Evolutionary conservation across 371 early-diverging fungal species (phyloP).

Genomic region (Choanephora cucurbitarum): DNA sequence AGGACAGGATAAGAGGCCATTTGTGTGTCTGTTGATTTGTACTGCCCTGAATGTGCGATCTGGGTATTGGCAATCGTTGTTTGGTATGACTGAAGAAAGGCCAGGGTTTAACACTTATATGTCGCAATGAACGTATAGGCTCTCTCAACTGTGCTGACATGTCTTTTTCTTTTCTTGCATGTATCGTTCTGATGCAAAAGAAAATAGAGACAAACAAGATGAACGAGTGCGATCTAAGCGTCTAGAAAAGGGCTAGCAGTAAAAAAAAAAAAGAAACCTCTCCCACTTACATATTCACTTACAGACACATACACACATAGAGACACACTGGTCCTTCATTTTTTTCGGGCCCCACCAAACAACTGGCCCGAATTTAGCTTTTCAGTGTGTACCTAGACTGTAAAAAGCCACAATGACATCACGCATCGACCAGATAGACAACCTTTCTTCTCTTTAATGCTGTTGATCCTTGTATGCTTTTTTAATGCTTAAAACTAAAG

Average conservation of each 20-base stretch:
- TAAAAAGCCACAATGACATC: constrained; percentile 15
- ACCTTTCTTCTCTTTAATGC: too few species aligned
- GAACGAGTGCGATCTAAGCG: not conserved
- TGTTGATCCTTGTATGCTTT: too few species aligned
- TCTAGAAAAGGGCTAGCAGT: too few species aligned
- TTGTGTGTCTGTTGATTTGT: not conserved
- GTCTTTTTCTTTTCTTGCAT: constrained; percentile 11
- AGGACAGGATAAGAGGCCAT: not conserved
- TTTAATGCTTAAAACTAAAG: too few species aligned
- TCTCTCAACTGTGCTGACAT: constrained; percentile 49
- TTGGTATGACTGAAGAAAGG: constrained; percentile 3
- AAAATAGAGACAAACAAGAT: constrained; percentile 1
- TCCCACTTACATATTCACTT: not conserved
- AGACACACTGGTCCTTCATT: not conserved
- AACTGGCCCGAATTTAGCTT: not conserved
- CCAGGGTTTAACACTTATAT: constrained; percentile 13
- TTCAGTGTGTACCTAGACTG: constrained; percentile 3
- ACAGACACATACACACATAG: not conserved
- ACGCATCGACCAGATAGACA: not conserved
- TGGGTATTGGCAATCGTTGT: not conserved
- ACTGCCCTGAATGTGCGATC: not conserved
- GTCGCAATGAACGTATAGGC: constrained; percentile 40
- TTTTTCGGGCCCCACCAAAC: not conserved
- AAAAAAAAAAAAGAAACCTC: not conserved
- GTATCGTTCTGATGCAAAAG: constrained; percentile 1